phyloP scores from a whole-genome alignment of 1,284 basidiomycete genomes.

The Puccinia horiana region DNA sequence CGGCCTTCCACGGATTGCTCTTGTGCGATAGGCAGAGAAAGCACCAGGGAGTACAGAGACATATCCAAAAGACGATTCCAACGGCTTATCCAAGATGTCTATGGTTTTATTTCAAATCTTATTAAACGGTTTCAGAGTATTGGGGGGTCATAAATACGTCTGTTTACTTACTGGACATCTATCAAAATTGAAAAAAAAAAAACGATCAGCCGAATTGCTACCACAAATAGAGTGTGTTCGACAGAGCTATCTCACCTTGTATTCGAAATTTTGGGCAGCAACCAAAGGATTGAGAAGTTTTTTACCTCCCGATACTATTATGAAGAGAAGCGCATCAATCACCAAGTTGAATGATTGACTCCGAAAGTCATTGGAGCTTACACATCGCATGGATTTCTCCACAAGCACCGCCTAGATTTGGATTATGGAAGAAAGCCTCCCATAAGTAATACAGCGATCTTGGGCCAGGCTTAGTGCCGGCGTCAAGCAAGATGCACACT shows the following conservation, averaged over 20 bases:
- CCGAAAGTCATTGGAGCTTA: constrained; percentile 40
- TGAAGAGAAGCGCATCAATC: not conserved
- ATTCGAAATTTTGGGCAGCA: constrained; percentile 86
- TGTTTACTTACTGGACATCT: constrained; percentile 49
- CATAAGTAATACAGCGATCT: constrained; percentile 96
- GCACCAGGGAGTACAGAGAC: constrained; percentile 93
- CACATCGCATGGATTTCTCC: constrained; percentile 62
- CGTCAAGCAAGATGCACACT: constrained; percentile 85
- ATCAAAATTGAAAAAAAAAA: not conserved
- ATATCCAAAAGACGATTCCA: constrained; percentile 93
- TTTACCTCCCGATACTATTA: constrained; percentile 86
- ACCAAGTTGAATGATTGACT: not conserved
- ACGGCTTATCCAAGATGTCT: constrained; percentile 70
- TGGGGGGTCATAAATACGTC: not conserved
- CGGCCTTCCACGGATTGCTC: constrained; percentile 86
- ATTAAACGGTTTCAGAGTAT: not conserved
- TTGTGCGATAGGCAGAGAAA: constrained; percentile 89
- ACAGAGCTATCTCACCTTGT: constrained; percentile 62
- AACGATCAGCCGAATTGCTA: not conserved
- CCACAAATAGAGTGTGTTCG: too few species aligned
- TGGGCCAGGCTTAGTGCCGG: constrained; percentile 92
- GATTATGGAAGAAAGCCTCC: constrained; percentile 77
- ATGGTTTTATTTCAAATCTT: not conserved
- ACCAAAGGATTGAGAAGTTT: constrained; percentile 91
- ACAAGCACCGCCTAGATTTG: constrained; percentile 83